Base-by-base conservation (phyloP, 2,329 filamentous ascomycete species). In the Leptographium procerum region DNA sequence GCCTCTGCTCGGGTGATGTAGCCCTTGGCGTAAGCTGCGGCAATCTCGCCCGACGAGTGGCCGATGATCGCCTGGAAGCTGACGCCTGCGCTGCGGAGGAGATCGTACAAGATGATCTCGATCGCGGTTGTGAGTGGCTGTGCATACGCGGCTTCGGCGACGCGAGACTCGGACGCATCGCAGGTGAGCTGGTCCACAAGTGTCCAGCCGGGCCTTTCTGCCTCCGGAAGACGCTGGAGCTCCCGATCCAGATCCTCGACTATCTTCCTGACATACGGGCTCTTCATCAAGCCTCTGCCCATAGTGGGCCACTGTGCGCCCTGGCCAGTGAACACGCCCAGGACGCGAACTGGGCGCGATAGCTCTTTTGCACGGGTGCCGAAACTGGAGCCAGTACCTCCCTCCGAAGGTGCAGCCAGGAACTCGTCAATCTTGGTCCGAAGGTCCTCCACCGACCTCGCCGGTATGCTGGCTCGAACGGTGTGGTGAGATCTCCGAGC, bases 21-120 rank as follows among this genome's bases (percentile, higher is more conserved):
- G 3, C 76, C 74, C 0, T 73, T 72, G 5, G 74, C 74, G 59
- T 78, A 79, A 8, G 76, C 76, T 1, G 75, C 76, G 2, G 72
- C 74, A 50, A 78, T 73, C 58, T 73, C 72, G 31, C 72, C 72
- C 50, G 70, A 72, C 6, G 71, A 73, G 61, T 74, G 72, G n/a
- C 72, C 71, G 16, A 69, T 67, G 9, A 73, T 71, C 1, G 70
- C 70, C 1, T 65, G 64, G 1, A 72, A 72, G 6, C 52, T 62
- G 16, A 75, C 66, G 9, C 68, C 69, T 70, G 70, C 73, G 24
- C 66, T 65, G 33, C 63, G 61, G 50, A 74, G 64, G 1, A 75
- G 62, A 48, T 74, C 69, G 26, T 69, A 67, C 31, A 75, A 63
- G 1, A 70, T 70, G 1, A 74, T 57, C 55, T 75, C 72, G 22